These are phyloP conservation scores for Botrytis medusae DNA, from an alignment of 2,329 filamentous ascomycete species.

Conservation along the genomic window DNA sequence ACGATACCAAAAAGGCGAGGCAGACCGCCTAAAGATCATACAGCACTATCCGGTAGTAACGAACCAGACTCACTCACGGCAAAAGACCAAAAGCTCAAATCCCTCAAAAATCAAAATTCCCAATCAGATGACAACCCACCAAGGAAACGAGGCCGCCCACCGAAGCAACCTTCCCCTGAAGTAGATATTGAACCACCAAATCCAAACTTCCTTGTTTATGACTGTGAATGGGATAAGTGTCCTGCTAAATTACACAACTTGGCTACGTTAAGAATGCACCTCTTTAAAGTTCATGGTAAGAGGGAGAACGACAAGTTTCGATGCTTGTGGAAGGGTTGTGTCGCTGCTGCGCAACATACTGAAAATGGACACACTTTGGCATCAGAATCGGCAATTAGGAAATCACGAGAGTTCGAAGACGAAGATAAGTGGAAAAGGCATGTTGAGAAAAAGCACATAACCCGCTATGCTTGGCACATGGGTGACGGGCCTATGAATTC, in stretches of 20 bases:
- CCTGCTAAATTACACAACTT: constrained; percentile 62
- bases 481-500: constrained; percentile 55
- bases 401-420: constrained; percentile 27
- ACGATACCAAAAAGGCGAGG: constrained; percentile 6
- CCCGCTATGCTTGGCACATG: constrained; percentile 55
- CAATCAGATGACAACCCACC: background rate
- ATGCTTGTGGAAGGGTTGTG: constrained; percentile 47
- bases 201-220: constrained; percentile 51
- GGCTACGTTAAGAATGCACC: constrained; percentile 56
- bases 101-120: background rate
- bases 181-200: constrained; percentile 29
- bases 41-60: background rate
- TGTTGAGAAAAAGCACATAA: constrained; percentile 54
- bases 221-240: constrained; percentile 61
- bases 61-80: background rate
- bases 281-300: constrained; percentile 50
- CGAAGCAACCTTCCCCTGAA: constrained; percentile 15
- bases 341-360: constrained; percentile 20
- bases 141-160: constrained; percentile 29
- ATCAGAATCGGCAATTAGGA: constrained; percentile 23
- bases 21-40: constrained; percentile 11
- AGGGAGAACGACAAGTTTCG: constrained; percentile 35
- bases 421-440: constrained; percentile 48
- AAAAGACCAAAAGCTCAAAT: background rate
- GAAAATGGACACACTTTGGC: constrained; percentile 21